Evolutionary conservation across 2,329 filamentous ascomycete species (phyloP), one percentile per base, ranked within the genome.

Genomic region (Trichophyton equinum): DNA sequence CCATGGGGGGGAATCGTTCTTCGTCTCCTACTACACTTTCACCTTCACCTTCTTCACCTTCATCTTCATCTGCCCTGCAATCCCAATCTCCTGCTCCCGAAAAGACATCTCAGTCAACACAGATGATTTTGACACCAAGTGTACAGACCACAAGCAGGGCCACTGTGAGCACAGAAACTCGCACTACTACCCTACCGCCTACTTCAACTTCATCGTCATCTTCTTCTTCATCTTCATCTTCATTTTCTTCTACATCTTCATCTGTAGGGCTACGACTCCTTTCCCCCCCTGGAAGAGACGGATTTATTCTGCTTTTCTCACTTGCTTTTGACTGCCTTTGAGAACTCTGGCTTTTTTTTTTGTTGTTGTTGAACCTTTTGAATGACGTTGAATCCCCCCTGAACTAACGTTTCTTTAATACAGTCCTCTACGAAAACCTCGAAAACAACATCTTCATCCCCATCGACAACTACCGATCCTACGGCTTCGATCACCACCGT

Each of bases 401-500:
- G n/a, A 13, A 27, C 47, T 55, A 55, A 55, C 49, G 4, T 18
- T 36, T 55, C 6, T 25, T 7, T 61, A 57, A 44, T 44, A 44
- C 27, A 63, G 58, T 40, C 27, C 6, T 30, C 53, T 25, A 64
- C 65, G 7, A 62, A 64, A 3, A 33, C 62, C 13, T 58, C 66
- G 20, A 64, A 64, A 8, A 62, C 62, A 3, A 33, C 62, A n/a
- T 57, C 66, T 20, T n/a, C 18, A 11, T 11, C 57, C 6, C 4
- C 38, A 27, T 44, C 60, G 15, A 49, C 53, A 20, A 49, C 56
- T 47, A 49, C 57, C 47, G n/a, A 60, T 6, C n/a, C 40, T 44
- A 63, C 61, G 1, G 56, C 58, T 3, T 62, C 65, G 4, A 46
- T 65, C 13, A 55, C 61, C 20, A 67, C 66, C 9, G 59, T 63